These are phyloP conservation scores for Trebouxia sp. DNA, from an alignment of 139 green algal genomes.

Conservation along the genomic window DNA sequence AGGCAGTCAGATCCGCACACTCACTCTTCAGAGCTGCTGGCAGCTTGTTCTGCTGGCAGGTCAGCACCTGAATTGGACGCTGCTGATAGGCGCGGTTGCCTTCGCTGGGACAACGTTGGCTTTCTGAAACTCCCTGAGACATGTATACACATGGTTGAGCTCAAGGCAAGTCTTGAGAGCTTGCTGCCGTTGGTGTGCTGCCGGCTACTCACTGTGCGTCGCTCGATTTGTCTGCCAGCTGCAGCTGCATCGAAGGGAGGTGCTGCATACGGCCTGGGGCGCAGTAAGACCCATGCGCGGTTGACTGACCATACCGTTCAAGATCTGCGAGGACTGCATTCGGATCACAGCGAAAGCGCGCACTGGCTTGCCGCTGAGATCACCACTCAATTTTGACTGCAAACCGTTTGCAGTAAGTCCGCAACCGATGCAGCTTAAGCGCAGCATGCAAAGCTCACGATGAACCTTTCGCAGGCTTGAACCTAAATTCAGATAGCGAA, in stretches of 20 bases:
- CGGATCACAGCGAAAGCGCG: no score
- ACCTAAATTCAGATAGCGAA: no score
- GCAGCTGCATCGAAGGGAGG: background rate
- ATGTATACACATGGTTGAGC: no score
- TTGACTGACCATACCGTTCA: background rate
- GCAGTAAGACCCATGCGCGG: background rate
- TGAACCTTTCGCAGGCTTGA: no score
- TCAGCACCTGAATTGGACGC: background rate
- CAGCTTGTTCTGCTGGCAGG: background rate
- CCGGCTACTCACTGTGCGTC: background rate
- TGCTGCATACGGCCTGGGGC: background rate
- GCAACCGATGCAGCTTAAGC: no score
- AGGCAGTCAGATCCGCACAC: background rate
- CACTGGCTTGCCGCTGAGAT: no score
- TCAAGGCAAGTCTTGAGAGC: background rate
- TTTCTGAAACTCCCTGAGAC: no score
- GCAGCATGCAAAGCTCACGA: no score
- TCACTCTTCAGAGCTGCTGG: background rate
- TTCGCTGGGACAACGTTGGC: no score
- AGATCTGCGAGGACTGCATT: constrained; percentile 7
- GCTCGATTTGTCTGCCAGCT: background rate
- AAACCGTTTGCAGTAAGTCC: no score
- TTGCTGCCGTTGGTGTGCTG: background rate
- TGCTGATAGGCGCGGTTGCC: background rate
- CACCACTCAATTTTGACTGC: no score